Percentiles rank a stretch among this genome's conserved stretches.
Conservation (phyloP, 305 asterid genomes). For the Ruellia speciosa region DNA sequence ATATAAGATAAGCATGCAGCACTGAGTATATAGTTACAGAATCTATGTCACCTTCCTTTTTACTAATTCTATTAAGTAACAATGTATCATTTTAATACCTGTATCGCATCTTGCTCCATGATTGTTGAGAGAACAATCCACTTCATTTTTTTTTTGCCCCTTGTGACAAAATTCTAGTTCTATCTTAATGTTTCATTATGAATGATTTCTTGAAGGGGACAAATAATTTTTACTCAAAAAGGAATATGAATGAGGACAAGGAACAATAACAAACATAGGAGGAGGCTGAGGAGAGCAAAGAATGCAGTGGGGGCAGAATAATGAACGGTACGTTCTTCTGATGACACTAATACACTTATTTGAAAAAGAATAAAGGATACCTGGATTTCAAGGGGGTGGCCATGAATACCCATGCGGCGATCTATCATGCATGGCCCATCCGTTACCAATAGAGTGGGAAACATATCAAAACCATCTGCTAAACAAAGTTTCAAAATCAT, state of each 20-base stretch:
- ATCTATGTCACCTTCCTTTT: not conserved
- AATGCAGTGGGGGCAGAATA: not conserved
- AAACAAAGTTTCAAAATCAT: constrained; percentile 83
- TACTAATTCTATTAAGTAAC: no score
- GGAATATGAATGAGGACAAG: not conserved
- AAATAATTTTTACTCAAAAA: constrained; percentile 8
- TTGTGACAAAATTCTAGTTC: no score
- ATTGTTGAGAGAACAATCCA: constrained; percentile 9
- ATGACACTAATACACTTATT: constrained; percentile 1
- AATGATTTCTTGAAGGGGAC: not conserved
- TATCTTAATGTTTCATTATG: not conserved
- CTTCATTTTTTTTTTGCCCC: not conserved
- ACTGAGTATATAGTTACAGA: not conserved
- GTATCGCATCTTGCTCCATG: constrained; percentile 1
- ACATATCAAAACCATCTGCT: constrained; percentile 94
- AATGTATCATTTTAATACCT: no score
- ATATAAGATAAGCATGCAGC: constrained; percentile 8
- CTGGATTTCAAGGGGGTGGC: constrained; percentile 96
- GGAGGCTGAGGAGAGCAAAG: not conserved
- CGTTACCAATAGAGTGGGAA: constrained; percentile 81
- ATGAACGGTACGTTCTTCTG: constrained; percentile 1
- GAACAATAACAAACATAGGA: not conserved
- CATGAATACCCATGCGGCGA: constrained; percentile 97
- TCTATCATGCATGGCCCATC: constrained; percentile 97
- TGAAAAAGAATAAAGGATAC: constrained; percentile 25